These are phyloP conservation scores for Pleurotus citrinopileatus DNA, from an alignment of 768 basidiomycete species.

Conservation along the genomic window DNA sequence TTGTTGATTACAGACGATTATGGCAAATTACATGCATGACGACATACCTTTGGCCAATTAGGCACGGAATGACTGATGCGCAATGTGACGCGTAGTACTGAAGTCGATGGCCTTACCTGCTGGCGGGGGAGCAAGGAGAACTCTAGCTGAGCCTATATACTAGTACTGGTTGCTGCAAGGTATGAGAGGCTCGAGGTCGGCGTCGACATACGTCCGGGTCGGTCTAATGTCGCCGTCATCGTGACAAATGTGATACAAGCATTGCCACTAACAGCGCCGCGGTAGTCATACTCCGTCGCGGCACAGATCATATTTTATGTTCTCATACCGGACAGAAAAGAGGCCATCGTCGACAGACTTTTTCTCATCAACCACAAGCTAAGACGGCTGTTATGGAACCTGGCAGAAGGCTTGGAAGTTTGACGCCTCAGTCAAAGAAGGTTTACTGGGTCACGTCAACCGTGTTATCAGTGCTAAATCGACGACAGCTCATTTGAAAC, in stretches of 20 bases:
- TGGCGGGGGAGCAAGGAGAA: no score
- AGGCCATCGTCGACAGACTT: no score
- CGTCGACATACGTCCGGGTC: slow-evolving; percentile 3
- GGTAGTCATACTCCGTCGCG: neutral
- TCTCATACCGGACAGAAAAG: no score
- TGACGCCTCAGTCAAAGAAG: slow-evolving; percentile 7
- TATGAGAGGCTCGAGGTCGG: slow-evolving; percentile 2
- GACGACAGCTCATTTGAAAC: neutral
- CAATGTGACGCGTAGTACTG: neutral
- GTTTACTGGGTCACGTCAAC: slow-evolving; percentile 2
- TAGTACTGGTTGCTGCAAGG: no score
- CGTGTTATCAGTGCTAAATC: neutral
- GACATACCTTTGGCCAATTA: slow-evolving; percentile 3
- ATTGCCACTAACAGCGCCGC: neutral
- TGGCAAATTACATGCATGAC: slow-evolving; percentile 4
- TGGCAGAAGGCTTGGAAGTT: neutral
- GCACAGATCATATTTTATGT: no score
- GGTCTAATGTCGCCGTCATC: slow-evolving; percentile 7
- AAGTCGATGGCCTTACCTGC: neutral
- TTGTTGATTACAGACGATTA: neutral
- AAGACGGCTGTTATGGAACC: neutral
- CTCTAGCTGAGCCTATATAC: no score
- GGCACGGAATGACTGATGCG: neutral
- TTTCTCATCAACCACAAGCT: no score
- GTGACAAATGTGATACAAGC: slow-evolving; percentile 6